A percentile compares a stretch with the other conserved stretches of the same genome.
Conservation (phyloP, 495 filamentous ascomycete species). For the Pyrenula massariospora region DNA sequence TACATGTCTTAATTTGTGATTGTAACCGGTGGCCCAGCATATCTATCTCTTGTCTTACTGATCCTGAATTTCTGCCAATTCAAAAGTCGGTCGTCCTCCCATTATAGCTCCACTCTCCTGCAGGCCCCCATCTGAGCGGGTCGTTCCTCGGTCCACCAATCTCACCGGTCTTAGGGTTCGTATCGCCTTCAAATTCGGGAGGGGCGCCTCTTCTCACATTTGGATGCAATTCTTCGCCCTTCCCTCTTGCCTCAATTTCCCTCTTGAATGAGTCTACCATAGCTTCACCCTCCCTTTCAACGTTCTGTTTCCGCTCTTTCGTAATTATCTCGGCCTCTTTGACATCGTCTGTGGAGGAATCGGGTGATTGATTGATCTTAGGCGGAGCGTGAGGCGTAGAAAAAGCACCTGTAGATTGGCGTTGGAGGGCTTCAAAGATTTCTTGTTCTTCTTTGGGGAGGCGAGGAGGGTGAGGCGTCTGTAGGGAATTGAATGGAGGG, state of each 20-base stretch:
- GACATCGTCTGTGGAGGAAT: slow-evolving; percentile 16
- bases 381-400: slow-evolving; percentile 41
- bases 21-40: too few species aligned
- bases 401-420: slow-evolving; percentile 59
- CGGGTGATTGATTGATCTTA: slow-evolving; percentile 31
- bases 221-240: slow-evolving; percentile 55
- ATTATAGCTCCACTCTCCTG: slow-evolving; percentile 90
- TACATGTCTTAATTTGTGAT: too few species aligned
- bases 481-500: background rate
- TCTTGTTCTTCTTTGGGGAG: slow-evolving; percentile 84
- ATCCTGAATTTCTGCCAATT: too few species aligned
- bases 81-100: slow-evolving; percentile 93
- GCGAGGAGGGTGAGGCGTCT: slow-evolving; percentile 60
- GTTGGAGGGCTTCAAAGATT: slow-evolving; percentile 81
- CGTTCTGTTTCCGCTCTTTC: slow-evolving; percentile 20
- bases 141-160: slow-evolving; percentile 96
- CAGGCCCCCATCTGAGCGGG: slow-evolving; percentile 72
- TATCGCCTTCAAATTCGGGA: slow-evolving; percentile 90
- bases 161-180: slow-evolving; percentile 92
- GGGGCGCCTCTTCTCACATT: slow-evolving; percentile 59
- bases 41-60: too few species aligned
- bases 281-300: slow-evolving; percentile 6
- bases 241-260: slow-evolving; percentile 35
- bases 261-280: slow-evolving; percentile 15
- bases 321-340: slow-evolving; percentile 1